Conservation (phyloP, 495 filamentous ascomycete genomes). For the Hypomontagnella submonticulosa region DNA sequence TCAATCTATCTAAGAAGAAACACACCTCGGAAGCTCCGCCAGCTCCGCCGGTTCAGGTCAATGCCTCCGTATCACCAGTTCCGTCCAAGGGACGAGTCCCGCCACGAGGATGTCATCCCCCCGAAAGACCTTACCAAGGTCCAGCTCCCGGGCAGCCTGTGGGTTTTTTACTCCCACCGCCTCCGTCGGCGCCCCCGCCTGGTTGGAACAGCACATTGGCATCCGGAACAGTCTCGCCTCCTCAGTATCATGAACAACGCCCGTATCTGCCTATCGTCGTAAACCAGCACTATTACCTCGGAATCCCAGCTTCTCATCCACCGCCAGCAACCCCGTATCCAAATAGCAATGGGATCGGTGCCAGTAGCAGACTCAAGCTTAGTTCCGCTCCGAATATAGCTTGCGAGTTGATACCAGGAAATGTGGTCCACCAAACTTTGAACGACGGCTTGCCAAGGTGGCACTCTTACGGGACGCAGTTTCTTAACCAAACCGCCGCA, state of each 20-base stretch:
- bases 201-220: conserved; percentile 45
- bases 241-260: conserved; percentile 45
- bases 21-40: conserved; percentile 35
- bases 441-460: conserved; percentile 52
- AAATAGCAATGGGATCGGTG: conserved; percentile 28
- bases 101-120: conserved; percentile 40
- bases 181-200: conserved; percentile 45
- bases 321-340: conserved; percentile 34
- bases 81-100: conserved; percentile 35
- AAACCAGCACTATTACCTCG: conserved; percentile 61
- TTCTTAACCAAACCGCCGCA: conserved; percentile 58
- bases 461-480: conserved; percentile 52
- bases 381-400: conserved; percentile 53
- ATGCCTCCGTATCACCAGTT: conserved; percentile 32
- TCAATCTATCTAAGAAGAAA: conserved; percentile 59
- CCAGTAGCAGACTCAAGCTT: conserved; percentile 52
- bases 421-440: conserved; percentile 46
- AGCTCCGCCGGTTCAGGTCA: conserved; percentile 31
- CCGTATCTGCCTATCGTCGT: conserved; percentile 56
- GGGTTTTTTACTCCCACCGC: conserved; percentile 46
- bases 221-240: conserved; percentile 23
- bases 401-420: conserved; percentile 46
- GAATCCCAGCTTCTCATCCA: conserved; percentile 42
- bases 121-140: conserved; percentile 35
- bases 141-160: conserved; percentile 46